Percentiles rank a stretch among this genome's conserved stretches.
Conservation (phyloP, 1,139 yeast genomes). For the Eremothecium coryli region DNA sequence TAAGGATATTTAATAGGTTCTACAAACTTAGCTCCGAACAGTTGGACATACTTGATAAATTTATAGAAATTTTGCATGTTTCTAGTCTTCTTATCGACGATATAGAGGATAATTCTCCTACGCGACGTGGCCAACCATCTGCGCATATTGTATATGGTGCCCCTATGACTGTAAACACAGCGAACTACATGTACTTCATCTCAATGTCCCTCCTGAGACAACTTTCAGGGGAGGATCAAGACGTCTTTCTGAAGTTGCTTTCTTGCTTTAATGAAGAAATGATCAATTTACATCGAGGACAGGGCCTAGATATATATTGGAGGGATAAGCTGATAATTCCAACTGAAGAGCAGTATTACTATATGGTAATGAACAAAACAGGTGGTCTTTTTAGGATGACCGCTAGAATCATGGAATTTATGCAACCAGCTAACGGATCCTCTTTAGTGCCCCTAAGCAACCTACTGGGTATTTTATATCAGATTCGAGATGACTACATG, state of each 20-base stretch:
- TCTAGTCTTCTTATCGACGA: conserved; percentile 72
- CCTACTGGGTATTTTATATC: conserved; percentile 71
- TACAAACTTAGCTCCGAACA: conserved; percentile 34
- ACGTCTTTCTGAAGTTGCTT: conserved; percentile 24
- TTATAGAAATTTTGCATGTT: conserved; percentile 52
- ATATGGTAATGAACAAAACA: conserved; percentile 82
- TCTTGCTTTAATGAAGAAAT: conserved; percentile 55
- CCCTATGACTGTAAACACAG: conserved; percentile 73
- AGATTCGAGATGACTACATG: conserved; percentile 71
- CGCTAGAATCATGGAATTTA: conserved; percentile 48
- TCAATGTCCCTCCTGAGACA: conserved; percentile 39
- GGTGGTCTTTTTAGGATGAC: conserved; percentile 80
- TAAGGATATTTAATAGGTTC: conserved; percentile 42
- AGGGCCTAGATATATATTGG: conserved; percentile 84
- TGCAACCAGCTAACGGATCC: conserved; percentile 9
- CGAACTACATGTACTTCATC: conserved; percentile 71
- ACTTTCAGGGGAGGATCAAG: conserved; percentile 10
- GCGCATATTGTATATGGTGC: conserved; percentile 70
- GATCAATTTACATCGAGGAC: conserved; percentile 77
- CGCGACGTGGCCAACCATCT: conserved; percentile 67
- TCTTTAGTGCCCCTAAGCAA: conserved; percentile 56
- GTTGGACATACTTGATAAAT: conserved; percentile 34
- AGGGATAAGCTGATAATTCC: conserved; percentile 63
- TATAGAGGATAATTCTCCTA: conserved; percentile 66
- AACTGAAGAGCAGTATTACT: conserved; percentile 53